Conservation (phyloP, 257 asterid species). For the Salvia hispanica region DNA sequence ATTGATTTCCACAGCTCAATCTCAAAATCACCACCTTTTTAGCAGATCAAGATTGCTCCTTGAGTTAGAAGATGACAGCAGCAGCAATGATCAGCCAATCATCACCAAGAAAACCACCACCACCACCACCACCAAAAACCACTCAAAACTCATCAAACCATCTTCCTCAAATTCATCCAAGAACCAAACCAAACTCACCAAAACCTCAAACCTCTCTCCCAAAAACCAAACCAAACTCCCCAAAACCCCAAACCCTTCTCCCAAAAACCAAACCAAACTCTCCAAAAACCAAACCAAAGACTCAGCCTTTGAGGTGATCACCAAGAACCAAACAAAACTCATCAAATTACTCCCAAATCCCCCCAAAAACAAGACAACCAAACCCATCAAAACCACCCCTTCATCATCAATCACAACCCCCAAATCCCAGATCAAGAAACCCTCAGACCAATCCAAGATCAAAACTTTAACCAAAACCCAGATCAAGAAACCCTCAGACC, state of each 20-base stretch:
- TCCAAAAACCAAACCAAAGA: slow-evolving; percentile 10
- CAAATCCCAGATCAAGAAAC: too few species aligned
- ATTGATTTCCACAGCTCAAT: slow-evolving; percentile 38
- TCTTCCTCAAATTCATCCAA: slow-evolving; percentile 27
- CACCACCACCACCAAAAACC: slow-evolving; percentile 42
- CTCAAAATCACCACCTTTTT: slow-evolving; percentile 18
- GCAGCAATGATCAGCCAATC: slow-evolving; percentile 38
- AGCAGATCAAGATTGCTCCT: slow-evolving; percentile 40
- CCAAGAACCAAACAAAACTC: slow-evolving; percentile 44
- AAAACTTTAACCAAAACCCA: slow-evolving; percentile 45
- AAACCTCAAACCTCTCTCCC: slow-evolving; percentile 24
- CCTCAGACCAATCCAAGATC: neutral
- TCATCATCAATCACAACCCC: neutral
- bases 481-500: slow-evolving; percentile 63
- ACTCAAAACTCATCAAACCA: slow-evolving; percentile 31
- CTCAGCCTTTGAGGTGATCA: too few species aligned
- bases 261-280: slow-evolving; percentile 49
- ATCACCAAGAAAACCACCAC: slow-evolving; percentile 44
- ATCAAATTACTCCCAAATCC: slow-evolving; percentile 19
- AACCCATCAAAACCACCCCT: slow-evolving; percentile 36
- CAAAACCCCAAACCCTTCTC: slow-evolving; percentile 13
- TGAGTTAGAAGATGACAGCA: slow-evolving; percentile 42
- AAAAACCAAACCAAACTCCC: slow-evolving; percentile 42
- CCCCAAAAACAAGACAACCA: slow-evolving; percentile 44
- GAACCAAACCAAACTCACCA: slow-evolving; percentile 40